Conservation (phyloP, 1,284 basidiomycete genomes). For the Fomitopsis palustris region DNA sequence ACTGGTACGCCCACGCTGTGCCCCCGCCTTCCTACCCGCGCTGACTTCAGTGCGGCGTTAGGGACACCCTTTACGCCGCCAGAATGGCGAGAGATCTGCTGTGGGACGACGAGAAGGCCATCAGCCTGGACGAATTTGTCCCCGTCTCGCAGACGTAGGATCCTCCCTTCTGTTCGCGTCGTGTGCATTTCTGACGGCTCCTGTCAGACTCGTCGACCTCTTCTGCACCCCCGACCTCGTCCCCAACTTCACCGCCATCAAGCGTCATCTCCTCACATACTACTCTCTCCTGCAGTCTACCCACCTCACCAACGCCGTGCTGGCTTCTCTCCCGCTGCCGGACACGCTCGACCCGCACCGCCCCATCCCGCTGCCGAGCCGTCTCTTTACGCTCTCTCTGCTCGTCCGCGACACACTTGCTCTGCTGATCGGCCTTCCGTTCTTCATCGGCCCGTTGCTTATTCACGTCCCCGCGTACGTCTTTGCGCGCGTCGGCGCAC, state of each 20-base stretch:
- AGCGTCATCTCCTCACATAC: slow-evolving; percentile 76
- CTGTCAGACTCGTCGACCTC: slow-evolving; percentile 70
- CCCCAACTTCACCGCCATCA: slow-evolving; percentile 57
- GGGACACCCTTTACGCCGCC: slow-evolving; percentile 84
- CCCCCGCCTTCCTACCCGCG: neutral
- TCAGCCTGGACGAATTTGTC: slow-evolving; percentile 79
- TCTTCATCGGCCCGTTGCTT: slow-evolving; percentile 83
- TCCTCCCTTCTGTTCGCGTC: neutral
- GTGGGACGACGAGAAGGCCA: slow-evolving; percentile 75
- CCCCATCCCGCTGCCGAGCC: slow-evolving; percentile 72
- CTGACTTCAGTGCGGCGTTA: slow-evolving; percentile 27
- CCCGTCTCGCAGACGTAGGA: slow-evolving; percentile 84
- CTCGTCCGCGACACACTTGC: slow-evolving; percentile 76
- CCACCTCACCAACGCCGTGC: slow-evolving; percentile 77
- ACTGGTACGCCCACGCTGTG: slow-evolving; percentile 63
- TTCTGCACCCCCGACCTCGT: slow-evolving; percentile 69
- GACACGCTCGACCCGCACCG: slow-evolving; percentile 74
- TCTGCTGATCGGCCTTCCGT: slow-evolving; percentile 71
- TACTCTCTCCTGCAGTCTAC: slow-evolving; percentile 84
- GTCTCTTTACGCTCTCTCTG: slow-evolving; percentile 75
- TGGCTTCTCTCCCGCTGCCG: slow-evolving; percentile 78
- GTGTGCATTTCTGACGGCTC: slow-evolving; percentile 6
- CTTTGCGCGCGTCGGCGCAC: slow-evolving; percentile 72
- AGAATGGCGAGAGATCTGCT: slow-evolving; percentile 88
- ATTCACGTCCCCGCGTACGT: slow-evolving; percentile 83